Evolutionary conservation across 2,329 filamentous ascomycete genomes (phyloP).

Genomic region (Exserohilum rostratum): DNA sequence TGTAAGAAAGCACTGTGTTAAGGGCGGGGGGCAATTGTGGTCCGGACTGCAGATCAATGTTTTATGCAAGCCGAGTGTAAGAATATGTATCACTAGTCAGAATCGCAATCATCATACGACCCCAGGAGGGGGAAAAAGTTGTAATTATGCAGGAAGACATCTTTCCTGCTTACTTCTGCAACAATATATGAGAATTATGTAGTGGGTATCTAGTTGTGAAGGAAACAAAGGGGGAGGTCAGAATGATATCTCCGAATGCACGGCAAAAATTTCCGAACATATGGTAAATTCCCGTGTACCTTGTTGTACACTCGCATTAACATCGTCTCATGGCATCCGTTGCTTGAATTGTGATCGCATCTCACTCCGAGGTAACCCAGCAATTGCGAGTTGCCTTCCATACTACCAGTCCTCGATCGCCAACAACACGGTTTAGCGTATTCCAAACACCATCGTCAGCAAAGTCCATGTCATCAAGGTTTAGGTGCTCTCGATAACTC

Average conservation of each 20-base stretch:
- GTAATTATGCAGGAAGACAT: neutral
- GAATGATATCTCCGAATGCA: neutral
- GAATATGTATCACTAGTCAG: neutral
- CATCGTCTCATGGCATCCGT: neutral
- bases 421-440: constrained; percentile 70
- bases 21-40: neutral
- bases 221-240: neutral
- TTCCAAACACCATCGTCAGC: constrained; percentile 76
- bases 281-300: neutral
- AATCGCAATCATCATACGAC: neutral
- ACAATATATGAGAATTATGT: neutral
- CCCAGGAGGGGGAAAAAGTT: neutral
- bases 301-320: neutral
- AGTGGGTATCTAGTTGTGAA: constrained; percentile 10
- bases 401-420: constrained; percentile 53
- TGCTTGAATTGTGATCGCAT: neutral
- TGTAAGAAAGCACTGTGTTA: constrained; percentile 65
- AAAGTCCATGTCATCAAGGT: constrained; percentile 81
- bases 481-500: constrained; percentile 71
- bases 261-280: neutral
- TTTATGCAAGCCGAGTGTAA: neutral
- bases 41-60: neutral
- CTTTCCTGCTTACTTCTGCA: neutral
- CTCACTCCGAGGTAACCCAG: constrained; percentile 20
- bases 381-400: constrained; percentile 53